phyloP scores from a whole-genome alignment of 345 rosid genomes.

The Gossypium longicalyx region DNA sequence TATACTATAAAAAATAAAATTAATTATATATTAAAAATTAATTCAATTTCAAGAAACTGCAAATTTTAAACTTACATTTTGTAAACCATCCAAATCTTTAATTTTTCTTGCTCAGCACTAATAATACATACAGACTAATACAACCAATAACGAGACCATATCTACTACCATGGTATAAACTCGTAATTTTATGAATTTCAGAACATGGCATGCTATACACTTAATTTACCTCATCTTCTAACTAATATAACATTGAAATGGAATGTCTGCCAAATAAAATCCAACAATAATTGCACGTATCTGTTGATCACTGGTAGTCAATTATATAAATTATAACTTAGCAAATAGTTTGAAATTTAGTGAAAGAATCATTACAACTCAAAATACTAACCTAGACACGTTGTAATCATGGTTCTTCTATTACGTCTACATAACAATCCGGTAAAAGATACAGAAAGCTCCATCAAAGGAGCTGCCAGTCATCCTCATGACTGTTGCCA shows the following conservation, averaged over 20 bases:
- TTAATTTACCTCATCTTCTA: no score
- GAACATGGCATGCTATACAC: no score
- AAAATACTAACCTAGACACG: constrained; percentile 8
- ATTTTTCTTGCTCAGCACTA: no score
- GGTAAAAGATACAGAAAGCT: neutral
- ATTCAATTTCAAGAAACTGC: no score
- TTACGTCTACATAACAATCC: neutral
- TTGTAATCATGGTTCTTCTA: neutral
- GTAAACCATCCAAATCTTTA: no score
- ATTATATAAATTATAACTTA: neutral
- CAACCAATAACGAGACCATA: no score
- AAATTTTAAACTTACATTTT: no score
- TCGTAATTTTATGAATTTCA: no score
- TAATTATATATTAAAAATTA: no score
- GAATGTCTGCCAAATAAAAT: neutral
- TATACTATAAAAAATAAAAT: no score
- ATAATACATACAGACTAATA: no score
- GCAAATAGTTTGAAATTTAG: neutral
- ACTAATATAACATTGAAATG: neutral
- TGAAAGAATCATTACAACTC: constrained; percentile 6
- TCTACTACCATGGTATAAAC: no score
- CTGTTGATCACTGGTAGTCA: neutral
- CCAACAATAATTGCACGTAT: neutral
- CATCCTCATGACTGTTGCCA: constrained; percentile 41
- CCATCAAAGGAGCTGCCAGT: constrained; percentile 60